Evolutionary conservation across 2,329 filamentous ascomycete genomes (phyloP), one percentile per base, ranked within the genome.

Genomic region (Epichloe gansuensis): DNA sequence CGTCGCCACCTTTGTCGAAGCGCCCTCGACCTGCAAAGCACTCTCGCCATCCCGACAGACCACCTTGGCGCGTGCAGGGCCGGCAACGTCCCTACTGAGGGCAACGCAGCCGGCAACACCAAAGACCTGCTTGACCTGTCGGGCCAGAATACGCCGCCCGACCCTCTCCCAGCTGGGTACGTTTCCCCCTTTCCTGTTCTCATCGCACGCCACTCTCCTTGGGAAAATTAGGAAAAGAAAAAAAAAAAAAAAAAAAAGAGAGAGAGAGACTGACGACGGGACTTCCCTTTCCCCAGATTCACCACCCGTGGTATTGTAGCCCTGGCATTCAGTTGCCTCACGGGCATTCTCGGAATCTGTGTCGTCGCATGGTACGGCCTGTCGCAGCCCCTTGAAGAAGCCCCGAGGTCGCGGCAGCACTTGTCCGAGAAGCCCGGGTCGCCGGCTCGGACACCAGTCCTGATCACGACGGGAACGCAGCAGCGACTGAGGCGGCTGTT

Each of bases 41-140:
- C 67, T 0, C 59, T 85, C 38, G 70, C 67, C 0, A 77, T 94
- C 21, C 86, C 87, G 0, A 59, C 73, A 13, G 67, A 78, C 51
- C 80, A 83, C 56, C 65, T 74, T 43, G 76, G 78, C 6, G 77
- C 69, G 3, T 91, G 87, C 63, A 68, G 69, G 5, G 76, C 72
- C 0, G 71, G 64, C 0, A 68, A 70, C 6, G 66, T 80, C 0
- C 73, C 79, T 0, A 76, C 70, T 0, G 61, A 62, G 3, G 88
- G 88, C 4, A 93, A 93, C 60, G 88, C 88, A 0, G 88, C 86
- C 0, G 88, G 75, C 0, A 89, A 90, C 61, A 82, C 78, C 0
- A 64, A 67, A 0, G 68, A 91, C 58, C 69, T 80, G 8, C 68
- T 87, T 0, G 78, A 93, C 56, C 69, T 89, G 2, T 68, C 64